Base-by-base conservation (phyloP, 345 rosid species). In the Theobroma cacao region DNA sequence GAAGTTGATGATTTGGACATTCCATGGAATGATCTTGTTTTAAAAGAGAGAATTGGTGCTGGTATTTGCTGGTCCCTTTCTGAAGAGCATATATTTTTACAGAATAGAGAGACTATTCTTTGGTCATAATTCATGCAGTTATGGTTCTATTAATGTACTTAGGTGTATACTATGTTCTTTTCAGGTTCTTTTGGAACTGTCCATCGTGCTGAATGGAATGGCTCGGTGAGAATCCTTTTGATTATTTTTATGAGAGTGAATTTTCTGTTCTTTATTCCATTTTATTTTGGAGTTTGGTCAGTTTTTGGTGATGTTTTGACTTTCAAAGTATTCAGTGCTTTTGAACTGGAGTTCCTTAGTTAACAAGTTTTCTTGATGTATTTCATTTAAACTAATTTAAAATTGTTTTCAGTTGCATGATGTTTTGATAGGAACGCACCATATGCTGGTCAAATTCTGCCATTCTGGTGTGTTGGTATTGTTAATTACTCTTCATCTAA, bases 151-250 rank as follows among this genome's bases (percentile, higher is more conserved):
- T 34, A n/a, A 47, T 80, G 58, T 83, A 63, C 80, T 84, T 76
- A 77, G 24, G 70, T 61, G 63, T 73, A 53, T 80, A 66, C 79
- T 82, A 72, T 38, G 80, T 53, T 74, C 43, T 78, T 89, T 88
- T 82, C 93, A 97, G 99, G 99, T 85, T 97, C 99, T 85, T 97
- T 97, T 85, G 99, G 99, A 73, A 97, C 93, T 80, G 99, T 97
- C 68, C 98, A 93, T 84, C 98, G 96, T 85, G 99, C 99, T 83
- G 99, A 97, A 72, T 94, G 98, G 99, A 91, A 94, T 91, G 98
- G 98, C 84, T 93, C 99, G 80, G 99, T 97, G 92, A 89, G 56
- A 50, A 43, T 74, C 26, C 71, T 79, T 69, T 28, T 14, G 34
- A 62, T 53, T 56, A 22, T 63, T 18, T 26, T 47, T 45, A 12